Conservation (phyloP, 2,329 filamentous ascomycete genomes). For the Colletotrichum sansevieriae region DNA sequence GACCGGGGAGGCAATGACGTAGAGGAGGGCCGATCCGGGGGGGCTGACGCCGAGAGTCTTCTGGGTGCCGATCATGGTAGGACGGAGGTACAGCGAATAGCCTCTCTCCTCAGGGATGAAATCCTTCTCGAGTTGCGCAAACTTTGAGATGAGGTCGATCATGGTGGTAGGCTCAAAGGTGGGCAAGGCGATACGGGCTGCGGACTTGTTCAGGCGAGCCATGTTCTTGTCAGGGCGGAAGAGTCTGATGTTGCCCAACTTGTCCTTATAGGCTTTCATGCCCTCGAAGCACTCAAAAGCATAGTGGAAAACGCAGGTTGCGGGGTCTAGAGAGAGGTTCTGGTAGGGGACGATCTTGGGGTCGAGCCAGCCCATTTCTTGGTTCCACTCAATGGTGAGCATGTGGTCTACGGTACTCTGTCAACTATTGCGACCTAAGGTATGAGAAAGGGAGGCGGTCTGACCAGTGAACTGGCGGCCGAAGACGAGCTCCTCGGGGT, state of each 20-base stretch:
- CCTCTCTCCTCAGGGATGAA: constrained; percentile 90
- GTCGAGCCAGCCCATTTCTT: constrained; percentile 83
- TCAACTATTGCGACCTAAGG: not conserved
- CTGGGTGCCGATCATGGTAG: constrained; percentile 98
- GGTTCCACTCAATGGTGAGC: constrained; percentile 94
- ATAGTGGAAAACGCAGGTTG: constrained; percentile 98
- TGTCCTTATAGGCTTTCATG: constrained; percentile 99
- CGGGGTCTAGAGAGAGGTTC: constrained; percentile 95
- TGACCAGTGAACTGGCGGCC: constrained; percentile 90
- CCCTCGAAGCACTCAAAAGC: constrained; percentile 98
- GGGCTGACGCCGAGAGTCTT: constrained; percentile 91
- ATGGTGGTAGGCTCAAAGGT: constrained; percentile 82
- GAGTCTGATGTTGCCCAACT: constrained; percentile 80
- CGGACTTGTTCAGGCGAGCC: constrained; percentile 91
- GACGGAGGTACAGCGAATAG: constrained; percentile 95
- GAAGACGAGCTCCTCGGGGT: constrained; percentile 88
- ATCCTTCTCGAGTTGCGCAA: constrained; percentile 84
- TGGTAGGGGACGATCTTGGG: constrained; percentile 93
- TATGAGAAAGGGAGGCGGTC: constrained; percentile 3
- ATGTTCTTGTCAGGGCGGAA: constrained; percentile 98
- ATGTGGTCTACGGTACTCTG: constrained; percentile 81
- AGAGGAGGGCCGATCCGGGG: constrained; percentile 92
- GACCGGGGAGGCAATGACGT: constrained; percentile 95
- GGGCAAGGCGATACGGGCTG: constrained; percentile 91
- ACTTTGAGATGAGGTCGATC: constrained; percentile 84